These are phyloP conservation scores for Silene vulgaris DNA, from an alignment of 179 eudicot genomes.

Conservation along the genomic window DNA sequence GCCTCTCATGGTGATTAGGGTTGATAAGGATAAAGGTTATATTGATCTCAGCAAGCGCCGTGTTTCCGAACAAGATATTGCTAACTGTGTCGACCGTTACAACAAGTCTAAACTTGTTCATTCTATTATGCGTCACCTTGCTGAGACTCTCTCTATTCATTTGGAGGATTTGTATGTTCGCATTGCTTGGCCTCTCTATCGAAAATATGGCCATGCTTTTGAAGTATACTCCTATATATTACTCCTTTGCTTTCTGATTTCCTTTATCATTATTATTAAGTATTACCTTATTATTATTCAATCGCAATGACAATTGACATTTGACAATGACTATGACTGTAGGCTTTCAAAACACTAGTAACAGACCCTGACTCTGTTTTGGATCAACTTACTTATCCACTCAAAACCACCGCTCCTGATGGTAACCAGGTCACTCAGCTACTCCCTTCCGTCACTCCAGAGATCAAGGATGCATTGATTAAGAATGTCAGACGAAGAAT, in stretches of 20 bases:
- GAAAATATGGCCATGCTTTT: conserved; percentile 92
- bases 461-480: conserved; percentile 61
- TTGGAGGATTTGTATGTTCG: conserved; percentile 80
- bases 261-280: not conserved
- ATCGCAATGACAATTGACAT: too few relatives aligned
- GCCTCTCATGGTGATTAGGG: conserved; percentile 78
- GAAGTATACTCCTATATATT: conserved; percentile 39
- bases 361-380: conserved; percentile 83
- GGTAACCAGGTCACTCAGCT: conserved; percentile 53
- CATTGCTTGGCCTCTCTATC: conserved; percentile 91
- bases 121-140: conserved; percentile 1
- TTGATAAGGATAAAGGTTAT: conserved; percentile 72
- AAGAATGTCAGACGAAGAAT: conserved; percentile 65
- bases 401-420: conserved; percentile 27
- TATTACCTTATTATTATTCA: too few relatives aligned
- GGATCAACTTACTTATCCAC: conserved; percentile 73
- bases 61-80: not conserved
- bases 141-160: conserved; percentile 10
- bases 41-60: conserved; percentile 57
- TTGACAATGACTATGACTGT: not conserved
- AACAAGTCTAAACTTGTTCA: not conserved
- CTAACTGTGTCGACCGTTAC: not conserved
- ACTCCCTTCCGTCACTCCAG: conserved; percentile 64
- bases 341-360: conserved; percentile 85
- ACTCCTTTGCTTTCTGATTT: not conserved